A percentile compares a stretch with the other conserved stretches of the same genome.
phyloP scores from a whole-genome alignment of 441 rosid genomes.

The Omphalea diandra region DNA sequence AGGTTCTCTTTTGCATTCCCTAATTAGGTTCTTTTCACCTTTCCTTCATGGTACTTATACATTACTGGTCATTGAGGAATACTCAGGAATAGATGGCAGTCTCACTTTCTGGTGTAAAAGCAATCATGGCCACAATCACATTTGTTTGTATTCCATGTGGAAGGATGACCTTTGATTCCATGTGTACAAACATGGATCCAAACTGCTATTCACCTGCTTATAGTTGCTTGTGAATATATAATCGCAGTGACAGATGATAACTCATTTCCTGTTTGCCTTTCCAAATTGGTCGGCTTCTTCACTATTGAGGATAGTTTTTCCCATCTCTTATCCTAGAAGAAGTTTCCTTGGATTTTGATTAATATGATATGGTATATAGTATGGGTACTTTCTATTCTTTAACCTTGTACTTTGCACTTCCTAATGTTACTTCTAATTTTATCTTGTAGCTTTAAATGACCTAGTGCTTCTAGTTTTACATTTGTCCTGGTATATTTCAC shows the following conservation, averaged over 20 bases:
- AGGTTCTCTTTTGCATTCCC: conserved; percentile 1
- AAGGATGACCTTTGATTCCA: background rate
- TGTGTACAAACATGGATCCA: background rate
- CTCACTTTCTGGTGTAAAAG: too few species aligned
- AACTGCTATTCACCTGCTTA: background rate
- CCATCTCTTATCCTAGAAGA: too few species aligned
- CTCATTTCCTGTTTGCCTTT: background rate
- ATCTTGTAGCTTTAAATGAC: background rate
- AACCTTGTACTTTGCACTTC: background rate
- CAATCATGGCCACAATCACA: background rate
- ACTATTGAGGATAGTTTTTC: too few species aligned
- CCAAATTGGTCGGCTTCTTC: too few species aligned
- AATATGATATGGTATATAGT: background rate
- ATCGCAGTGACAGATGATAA: too few species aligned
- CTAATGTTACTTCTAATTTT: background rate
- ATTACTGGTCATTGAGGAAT: too few species aligned
- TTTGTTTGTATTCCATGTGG: background rate
- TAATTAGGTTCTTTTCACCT: conserved; percentile 8
- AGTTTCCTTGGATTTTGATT: too few species aligned
- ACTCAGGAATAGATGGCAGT: too few species aligned
- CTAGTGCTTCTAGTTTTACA: background rate
- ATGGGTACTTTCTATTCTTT: too few species aligned
- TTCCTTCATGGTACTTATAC: conserved; percentile 3
- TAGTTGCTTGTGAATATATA: background rate
- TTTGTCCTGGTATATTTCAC: background rate